Evolutionary conservation across 129 eudicot species (phyloP).

Genomic region (Artemisia annua): DNA sequence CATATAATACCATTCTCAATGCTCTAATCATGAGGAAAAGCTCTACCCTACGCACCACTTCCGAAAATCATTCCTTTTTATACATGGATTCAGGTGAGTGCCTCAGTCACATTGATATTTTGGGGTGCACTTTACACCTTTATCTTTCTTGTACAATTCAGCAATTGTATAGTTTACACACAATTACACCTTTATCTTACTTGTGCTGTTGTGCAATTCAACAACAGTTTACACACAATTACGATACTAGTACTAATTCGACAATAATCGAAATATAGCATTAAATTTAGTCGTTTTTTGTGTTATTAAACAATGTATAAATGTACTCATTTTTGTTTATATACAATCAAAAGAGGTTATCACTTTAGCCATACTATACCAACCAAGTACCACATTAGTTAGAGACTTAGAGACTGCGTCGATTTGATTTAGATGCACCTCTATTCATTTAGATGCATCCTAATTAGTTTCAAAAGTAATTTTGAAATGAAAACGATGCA

Average conservation of each 20-base stretch:
- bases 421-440: too few species aligned
- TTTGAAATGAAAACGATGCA: too few species aligned
- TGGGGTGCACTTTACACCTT: constrained; percentile 17
- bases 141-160: not conserved
- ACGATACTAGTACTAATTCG: too few species aligned
- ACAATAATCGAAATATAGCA: not conserved
- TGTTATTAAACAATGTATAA: too few species aligned
- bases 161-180: not conserved
- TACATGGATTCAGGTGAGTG: constrained; percentile 24
- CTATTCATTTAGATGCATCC: too few species aligned
- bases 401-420: too few species aligned
- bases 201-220: not conserved
- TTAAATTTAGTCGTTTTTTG: not conserved
- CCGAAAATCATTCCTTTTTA: constrained; percentile 12
- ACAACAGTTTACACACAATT: too few species aligned
- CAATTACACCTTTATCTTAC: not conserved
- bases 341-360: too few species aligned
- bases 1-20: not conserved
- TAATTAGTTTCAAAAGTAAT: too few species aligned
- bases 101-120: not conserved
- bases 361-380: too few species aligned
- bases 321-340: too few species aligned
- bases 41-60: constrained; percentile 28
- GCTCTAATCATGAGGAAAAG: constrained; percentile 17
- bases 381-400: too few species aligned